Conservation (phyloP, 2,329 filamentous ascomycete species). For the Nothopassalora personata region DNA sequence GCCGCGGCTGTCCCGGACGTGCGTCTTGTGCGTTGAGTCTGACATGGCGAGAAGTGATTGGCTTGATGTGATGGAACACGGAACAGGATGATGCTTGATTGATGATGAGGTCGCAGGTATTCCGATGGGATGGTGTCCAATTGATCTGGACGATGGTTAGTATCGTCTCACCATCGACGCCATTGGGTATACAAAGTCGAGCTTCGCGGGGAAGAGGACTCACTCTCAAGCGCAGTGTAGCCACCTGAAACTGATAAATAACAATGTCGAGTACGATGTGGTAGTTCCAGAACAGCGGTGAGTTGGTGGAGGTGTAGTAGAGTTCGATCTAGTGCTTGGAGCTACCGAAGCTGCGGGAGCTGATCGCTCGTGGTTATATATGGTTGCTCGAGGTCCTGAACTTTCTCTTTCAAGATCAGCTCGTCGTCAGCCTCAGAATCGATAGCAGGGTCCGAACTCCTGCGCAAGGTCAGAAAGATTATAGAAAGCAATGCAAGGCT, state of each 20-base stretch:
- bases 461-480: constrained; percentile 8
- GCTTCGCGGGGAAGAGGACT: constrained; percentile 3
- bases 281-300: constrained; percentile 10
- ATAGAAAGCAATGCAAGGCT: constrained; percentile 1
- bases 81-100: not conserved
- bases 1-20: constrained; percentile 26
- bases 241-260: constrained; percentile 16
- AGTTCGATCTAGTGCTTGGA: constrained; percentile 7
- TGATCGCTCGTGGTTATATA: constrained; percentile 19
- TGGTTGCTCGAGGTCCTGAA: constrained; percentile 1
- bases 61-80: constrained; percentile 1
- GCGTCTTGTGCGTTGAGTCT: constrained; percentile 23
- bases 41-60: constrained; percentile 18
- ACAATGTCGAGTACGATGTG: constrained; percentile 7
- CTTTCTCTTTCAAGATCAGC: constrained; percentile 16
- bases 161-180: constrained; percentile 7
- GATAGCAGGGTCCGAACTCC: not conserved
- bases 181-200: not conserved
- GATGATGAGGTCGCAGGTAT: not conserved
- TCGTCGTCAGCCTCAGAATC: constrained; percentile 11
- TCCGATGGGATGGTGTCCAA: constrained; percentile 2
- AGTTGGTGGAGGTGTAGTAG: constrained; percentile 13
- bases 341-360: constrained; percentile 18
- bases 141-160: constrained; percentile 2
- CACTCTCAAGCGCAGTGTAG: constrained; percentile 14